phyloP scores from a whole-genome alignment of 1,139 yeast species.

The Nakaseomyces glabratus region DNA sequence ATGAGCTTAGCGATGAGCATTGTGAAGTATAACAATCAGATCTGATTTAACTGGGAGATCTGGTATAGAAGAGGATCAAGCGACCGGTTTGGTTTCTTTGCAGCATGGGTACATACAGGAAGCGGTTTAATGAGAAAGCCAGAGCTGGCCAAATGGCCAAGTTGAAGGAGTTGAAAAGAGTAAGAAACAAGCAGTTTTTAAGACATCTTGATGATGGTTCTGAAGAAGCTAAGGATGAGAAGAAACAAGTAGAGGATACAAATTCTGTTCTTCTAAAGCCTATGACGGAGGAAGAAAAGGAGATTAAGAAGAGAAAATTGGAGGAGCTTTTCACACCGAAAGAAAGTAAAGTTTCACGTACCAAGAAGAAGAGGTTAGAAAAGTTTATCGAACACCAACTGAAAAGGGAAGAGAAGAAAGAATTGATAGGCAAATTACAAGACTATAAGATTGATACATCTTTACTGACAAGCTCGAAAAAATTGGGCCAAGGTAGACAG shows the following conservation, averaged over 20 bases:
- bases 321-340: conserved; percentile 46
- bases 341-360: conserved; percentile 55
- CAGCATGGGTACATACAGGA: conserved; percentile 80
- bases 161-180: conserved; percentile 59
- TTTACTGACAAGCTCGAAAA: conserved; percentile 59
- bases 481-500: conserved; percentile 67
- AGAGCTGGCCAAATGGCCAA: conserved; percentile 77
- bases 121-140: conserved; percentile 78
- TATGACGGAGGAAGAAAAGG: conserved; percentile 45
- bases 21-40: too few species aligned
- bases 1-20: too few species aligned
- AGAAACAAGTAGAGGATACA: conserved; percentile 35
- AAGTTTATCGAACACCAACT: conserved; percentile 81
- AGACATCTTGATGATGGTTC: conserved; percentile 39
- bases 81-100: too few species aligned
- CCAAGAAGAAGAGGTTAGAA: conserved; percentile 69
- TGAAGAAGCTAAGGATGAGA: conserved; percentile 25
- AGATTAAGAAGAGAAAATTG: conserved; percentile 55
- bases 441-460: conserved; percentile 67
- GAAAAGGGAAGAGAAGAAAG: conserved; percentile 80
- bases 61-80: too few species aligned
- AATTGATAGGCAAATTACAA: conserved; percentile 61
- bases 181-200: conserved; percentile 58
- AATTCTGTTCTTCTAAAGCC: conserved; percentile 55
- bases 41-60: too few species aligned